These are phyloP conservation scores for Ganoderma leucocontextum DNA, from an alignment of 1,284 basidiomycete species.

Conservation along the genomic window DNA sequence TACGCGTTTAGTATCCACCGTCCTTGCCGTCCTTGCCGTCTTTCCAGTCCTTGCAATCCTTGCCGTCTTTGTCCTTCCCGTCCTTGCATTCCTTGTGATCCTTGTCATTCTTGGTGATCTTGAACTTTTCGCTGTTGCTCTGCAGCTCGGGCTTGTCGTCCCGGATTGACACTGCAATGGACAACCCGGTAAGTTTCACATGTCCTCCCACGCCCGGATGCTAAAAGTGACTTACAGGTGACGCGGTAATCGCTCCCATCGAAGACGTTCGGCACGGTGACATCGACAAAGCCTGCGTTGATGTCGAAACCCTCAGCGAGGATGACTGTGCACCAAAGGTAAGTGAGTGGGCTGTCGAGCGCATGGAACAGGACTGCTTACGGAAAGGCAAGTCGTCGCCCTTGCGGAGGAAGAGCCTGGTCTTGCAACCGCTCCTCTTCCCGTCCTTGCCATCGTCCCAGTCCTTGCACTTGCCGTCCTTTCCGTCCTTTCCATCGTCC, in stretches of 20 bases:
- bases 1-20: background rate
- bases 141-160: conserved; percentile 3
- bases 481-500: background rate
- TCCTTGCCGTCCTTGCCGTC: background rate
- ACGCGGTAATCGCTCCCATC: background rate
- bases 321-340: background rate
- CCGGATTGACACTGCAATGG: background rate
- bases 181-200: background rate
- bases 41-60: background rate
- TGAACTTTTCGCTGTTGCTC: conserved; percentile 5
- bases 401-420: background rate
- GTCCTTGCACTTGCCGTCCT: background rate
- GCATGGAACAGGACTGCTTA: background rate
- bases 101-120: background rate
- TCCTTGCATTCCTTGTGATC: background rate
- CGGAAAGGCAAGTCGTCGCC: background rate
- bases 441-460: background rate
- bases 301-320: conserved; percentile 3
- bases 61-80: background rate
- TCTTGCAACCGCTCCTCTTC: background rate
- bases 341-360: background rate
- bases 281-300: background rate
- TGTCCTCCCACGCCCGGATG: background rate
- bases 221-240: background rate
- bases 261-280: background rate